A percentile compares a stretch with the other conserved stretches of the same genome.
These are phyloP conservation scores for Pseudotsuga menziesii DNA, from an alignment of 75 land plant species.

Conservation along the genomic window DNA sequence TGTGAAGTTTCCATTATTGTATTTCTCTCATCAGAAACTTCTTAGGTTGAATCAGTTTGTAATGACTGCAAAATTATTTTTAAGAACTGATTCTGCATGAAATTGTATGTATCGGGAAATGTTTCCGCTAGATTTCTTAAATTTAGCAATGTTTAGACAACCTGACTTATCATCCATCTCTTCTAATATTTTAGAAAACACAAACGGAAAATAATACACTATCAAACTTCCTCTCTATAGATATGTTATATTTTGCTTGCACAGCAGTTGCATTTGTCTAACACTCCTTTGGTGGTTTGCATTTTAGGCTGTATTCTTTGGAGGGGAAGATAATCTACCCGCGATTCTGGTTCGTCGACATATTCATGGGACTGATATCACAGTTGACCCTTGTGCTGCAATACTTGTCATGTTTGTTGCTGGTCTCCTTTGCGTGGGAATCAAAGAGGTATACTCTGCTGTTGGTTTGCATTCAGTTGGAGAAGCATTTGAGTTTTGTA, in stretches of 20 bases:
- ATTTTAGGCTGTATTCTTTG: constrained; percentile 75
- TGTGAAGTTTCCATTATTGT: neutral
- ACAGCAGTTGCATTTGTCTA: neutral
- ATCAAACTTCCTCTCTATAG: neutral
- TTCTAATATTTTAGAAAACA: neutral
- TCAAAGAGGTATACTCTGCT: constrained; percentile 71
- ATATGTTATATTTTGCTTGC: neutral
- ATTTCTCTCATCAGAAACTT: neutral
- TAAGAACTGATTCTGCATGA: neutral
- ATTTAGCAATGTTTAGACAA: neutral
- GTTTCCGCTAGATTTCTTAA: neutral
- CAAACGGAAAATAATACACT: neutral
- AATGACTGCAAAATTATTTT: neutral
- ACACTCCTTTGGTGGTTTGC: neutral
- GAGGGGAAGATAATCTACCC: constrained; percentile 76
- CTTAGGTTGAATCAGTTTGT: neutral
- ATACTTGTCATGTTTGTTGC: constrained; percentile 72
- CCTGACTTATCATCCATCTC: neutral
- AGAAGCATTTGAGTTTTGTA: neutral
- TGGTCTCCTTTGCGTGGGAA: constrained; percentile 78
- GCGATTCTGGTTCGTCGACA: constrained; percentile 48
- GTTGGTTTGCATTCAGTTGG: neutral
- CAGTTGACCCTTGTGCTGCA: constrained; percentile 95
- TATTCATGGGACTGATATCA: constrained; percentile 61
- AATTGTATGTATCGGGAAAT: neutral